Conservation (phyloP, 352 stramenopile species). For the Hyaloperonospora brassicae region DNA sequence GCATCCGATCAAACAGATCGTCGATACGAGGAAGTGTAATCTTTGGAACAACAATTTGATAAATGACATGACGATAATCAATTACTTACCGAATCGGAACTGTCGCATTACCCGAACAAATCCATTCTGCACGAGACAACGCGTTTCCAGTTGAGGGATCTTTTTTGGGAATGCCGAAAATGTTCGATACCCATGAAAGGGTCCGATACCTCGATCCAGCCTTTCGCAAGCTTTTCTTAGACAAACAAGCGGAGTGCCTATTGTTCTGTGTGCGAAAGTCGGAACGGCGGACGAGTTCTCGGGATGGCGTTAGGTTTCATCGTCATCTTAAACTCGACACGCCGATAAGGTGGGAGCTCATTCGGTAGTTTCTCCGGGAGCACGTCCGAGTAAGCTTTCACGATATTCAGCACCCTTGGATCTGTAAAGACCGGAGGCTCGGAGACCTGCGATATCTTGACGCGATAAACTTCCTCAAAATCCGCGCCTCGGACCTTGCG, state of each 20-base stretch:
- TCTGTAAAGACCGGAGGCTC: no score
- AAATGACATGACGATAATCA: not conserved
- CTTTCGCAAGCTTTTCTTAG: not conserved
- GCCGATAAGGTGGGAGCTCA: not conserved
- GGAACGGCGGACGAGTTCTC: not conserved
- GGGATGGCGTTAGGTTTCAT: no score
- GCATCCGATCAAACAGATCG: constrained; percentile 11
- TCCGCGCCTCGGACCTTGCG: no score
- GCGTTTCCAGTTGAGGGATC: not conserved
- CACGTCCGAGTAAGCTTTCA: not conserved
- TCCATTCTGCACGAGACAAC: not conserved
- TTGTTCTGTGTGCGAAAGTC: not conserved
- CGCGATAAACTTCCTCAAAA: no score
- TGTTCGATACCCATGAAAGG: not conserved
- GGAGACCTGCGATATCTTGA: no score
- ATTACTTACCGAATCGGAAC: not conserved
- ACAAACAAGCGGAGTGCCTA: not conserved
- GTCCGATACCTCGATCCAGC: not conserved
- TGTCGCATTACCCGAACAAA: not conserved
- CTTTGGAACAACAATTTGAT: not conserved
- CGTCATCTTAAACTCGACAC: not conserved
- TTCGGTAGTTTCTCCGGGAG: not conserved
- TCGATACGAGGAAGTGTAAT: not conserved
- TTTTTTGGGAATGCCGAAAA: constrained; percentile 1
- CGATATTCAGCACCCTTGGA: no score